Evolutionary conservation across 1,284 basidiomycete species (phyloP).

Genomic region (Ceratorhiza oryzae-sativae): DNA sequence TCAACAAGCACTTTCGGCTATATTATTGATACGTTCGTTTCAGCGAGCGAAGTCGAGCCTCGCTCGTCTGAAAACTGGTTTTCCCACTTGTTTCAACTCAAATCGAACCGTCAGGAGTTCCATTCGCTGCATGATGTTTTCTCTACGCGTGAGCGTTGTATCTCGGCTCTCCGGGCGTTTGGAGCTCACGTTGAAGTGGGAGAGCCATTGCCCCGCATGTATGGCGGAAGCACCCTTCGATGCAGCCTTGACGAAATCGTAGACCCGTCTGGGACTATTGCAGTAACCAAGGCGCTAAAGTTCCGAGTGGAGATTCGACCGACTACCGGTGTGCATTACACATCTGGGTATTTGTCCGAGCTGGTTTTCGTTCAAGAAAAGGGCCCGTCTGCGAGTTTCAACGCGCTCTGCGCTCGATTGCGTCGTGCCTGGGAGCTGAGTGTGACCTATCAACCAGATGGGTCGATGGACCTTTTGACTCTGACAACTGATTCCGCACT

Average conservation of each 20-base stretch:
- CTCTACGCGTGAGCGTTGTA: constrained; percentile 75
- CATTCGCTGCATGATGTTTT: constrained; percentile 72
- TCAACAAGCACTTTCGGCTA: neutral
- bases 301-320: constrained; percentile 79
- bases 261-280: constrained; percentile 65
- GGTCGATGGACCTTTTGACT: constrained; percentile 15
- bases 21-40: neutral
- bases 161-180: constrained; percentile 45
- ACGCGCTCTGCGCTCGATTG: constrained; percentile 71
- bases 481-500: neutral
- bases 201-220: constrained; percentile 15
- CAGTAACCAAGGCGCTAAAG: constrained; percentile 66
- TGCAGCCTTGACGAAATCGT: constrained; percentile 39
- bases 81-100: constrained; percentile 86
- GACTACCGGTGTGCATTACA: constrained; percentile 55
- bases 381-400: constrained; percentile 81
- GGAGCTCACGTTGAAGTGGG: constrained; percentile 28
- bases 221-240: constrained; percentile 22
- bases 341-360: constrained; percentile 61
- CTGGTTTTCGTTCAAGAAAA: constrained; percentile 82
- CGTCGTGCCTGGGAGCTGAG: constrained; percentile 76
- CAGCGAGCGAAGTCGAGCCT: neutral
- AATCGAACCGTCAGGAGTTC: constrained; percentile 69
- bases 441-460: constrained; percentile 23
- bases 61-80: constrained; percentile 70